Conservation (phyloP, 306 rosid species). For the Vicia villosa region DNA sequence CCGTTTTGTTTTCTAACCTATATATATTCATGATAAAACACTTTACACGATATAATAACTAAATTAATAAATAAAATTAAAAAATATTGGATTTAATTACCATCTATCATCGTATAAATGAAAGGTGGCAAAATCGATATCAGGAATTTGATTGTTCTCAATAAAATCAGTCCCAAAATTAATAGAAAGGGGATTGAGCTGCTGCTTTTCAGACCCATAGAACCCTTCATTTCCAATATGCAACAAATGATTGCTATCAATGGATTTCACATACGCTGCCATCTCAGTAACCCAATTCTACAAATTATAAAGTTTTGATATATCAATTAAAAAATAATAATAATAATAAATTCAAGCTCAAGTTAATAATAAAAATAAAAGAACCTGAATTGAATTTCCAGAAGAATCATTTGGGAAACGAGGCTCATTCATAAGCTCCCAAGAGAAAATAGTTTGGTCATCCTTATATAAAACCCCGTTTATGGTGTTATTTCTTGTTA, state of each 20-base stretch:
- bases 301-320: background rate
- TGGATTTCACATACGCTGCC: constrained; percentile 46
- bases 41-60: too few species aligned
- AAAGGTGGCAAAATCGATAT: constrained; percentile 45
- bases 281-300: constrained; percentile 54
- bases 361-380: background rate
- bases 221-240: constrained; percentile 52
- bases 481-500: constrained; percentile 19
- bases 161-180: constrained; percentile 51
- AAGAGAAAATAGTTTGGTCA: constrained; percentile 29
- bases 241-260: constrained; percentile 45
- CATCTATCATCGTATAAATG: constrained; percentile 50
- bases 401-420: constrained; percentile 31
- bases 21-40: background rate
- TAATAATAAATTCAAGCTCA: background rate
- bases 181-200: background rate
- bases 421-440: constrained; percentile 57
- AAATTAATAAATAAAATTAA: too few species aligned
- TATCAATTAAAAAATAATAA: background rate
- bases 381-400: constrained; percentile 44
- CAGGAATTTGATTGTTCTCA: constrained; percentile 42
- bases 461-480: constrained; percentile 27
- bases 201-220: constrained; percentile 24
- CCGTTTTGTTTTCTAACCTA: constrained; percentile 23
- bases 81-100: constrained; percentile 24